Conservation (phyloP, 805 yeast species). For the Peterozyma toletana region DNA sequence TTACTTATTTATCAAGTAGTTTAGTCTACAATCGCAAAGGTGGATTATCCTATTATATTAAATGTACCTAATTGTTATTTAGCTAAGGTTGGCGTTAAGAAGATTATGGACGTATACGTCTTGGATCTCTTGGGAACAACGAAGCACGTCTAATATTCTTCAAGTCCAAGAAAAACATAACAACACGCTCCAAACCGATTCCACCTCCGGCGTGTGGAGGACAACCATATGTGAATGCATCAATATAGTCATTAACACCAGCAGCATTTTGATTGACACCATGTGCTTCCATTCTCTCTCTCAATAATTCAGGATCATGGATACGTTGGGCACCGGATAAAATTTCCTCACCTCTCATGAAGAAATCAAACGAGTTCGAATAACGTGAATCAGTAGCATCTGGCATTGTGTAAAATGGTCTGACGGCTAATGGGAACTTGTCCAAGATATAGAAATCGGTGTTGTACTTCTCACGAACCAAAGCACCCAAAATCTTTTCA, state of each 20-base stretch:
- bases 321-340: conserved; percentile 99
- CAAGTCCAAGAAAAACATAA: conserved; percentile 95
- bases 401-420: conserved; percentile 99
- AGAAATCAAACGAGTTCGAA: conserved; percentile 97
- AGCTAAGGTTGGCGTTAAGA: not conserved
- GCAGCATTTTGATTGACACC: conserved; percentile 75
- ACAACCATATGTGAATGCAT: conserved; percentile 91
- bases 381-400: conserved; percentile 86
- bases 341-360: conserved; percentile 99
- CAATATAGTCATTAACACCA: conserved; percentile 86
- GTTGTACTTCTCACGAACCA: conserved; percentile 89
- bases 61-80: too few species aligned
- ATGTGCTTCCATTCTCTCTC: conserved; percentile 74
- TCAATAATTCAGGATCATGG: conserved; percentile 82
- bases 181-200: conserved; percentile 97
- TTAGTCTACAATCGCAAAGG: too few species aligned
- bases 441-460: conserved; percentile 98
- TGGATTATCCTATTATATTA: too few species aligned
- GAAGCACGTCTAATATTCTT: conserved; percentile 99
- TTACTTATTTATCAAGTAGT: too few species aligned
- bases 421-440: conserved; percentile 92
- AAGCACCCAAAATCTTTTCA: conserved; percentile 86
- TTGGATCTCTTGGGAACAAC: conserved; percentile 98
- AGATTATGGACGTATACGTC: conserved; percentile 76
- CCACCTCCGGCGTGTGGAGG: conserved; percentile 99